Evolutionary conservation across 2,329 filamentous ascomycete species (phyloP).

Genomic region (Phaeosphaeria sp.): DNA sequence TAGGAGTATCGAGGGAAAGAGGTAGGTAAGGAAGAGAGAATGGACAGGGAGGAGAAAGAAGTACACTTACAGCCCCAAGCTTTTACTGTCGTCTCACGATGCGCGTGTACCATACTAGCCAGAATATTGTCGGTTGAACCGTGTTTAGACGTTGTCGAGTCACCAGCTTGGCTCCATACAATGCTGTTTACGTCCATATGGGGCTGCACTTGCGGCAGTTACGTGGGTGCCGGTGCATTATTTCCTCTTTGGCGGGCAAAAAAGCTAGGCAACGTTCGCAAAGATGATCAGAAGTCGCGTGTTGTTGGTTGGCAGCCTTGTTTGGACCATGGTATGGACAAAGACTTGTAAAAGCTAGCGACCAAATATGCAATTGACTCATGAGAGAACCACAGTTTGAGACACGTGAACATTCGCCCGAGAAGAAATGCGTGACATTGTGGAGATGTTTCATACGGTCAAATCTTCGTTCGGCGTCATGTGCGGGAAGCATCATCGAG

Average conservation of each 20-base stretch:
- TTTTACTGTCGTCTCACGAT: neutral
- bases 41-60: neutral
- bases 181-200: neutral
- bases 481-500: neutral
- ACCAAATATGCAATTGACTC: neutral
- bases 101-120: neutral
- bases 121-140: neutral
- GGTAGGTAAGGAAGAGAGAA: neutral
- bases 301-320: neutral
- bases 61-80: neutral
- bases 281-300: neutral
- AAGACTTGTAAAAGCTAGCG: neutral
- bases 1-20: too few species aligned
- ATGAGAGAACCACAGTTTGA: neutral
- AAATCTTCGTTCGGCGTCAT: neutral
- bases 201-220: neutral
- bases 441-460: neutral
- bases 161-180: neutral
- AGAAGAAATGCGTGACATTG: neutral
- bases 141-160: neutral
- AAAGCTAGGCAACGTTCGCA: neutral
- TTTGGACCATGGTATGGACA: neutral
- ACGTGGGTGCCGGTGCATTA: neutral
- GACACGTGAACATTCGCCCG: neutral
- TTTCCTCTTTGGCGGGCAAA: neutral